Evolutionary conservation across 768 basidiomycete genomes (phyloP).

Genomic region (Ramaria rubella): DNA sequence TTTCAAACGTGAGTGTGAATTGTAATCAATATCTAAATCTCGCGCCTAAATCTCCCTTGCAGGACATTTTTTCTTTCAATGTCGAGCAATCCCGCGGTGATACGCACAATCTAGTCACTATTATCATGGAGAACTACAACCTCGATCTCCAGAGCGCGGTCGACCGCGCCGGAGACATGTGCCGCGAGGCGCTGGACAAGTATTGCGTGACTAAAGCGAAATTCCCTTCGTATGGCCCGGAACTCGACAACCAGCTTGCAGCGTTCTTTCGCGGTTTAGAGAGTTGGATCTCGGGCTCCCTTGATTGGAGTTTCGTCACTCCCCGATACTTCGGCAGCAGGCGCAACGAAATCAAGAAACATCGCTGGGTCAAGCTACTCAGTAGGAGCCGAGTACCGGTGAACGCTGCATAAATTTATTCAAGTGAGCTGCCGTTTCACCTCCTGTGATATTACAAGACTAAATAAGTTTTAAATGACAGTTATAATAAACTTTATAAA

Average conservation of each 20-base stretch:
- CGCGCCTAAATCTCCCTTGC: neutral
- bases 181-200: slow-evolving; percentile 23
- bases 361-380: slow-evolving; percentile 43
- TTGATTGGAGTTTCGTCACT: slow-evolving; percentile 69
- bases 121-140: slow-evolving; percentile 34
- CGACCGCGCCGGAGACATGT: slow-evolving; percentile 30
- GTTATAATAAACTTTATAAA: too few species aligned
- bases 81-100: slow-evolving; percentile 36
- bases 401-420: neutral
- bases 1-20: slow-evolving; percentile 33
- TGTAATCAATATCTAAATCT: neutral
- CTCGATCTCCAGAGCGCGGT: slow-evolving; percentile 33
- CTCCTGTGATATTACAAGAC: too few species aligned
- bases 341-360: slow-evolving; percentile 48
- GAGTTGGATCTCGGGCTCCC: slow-evolving; percentile 50
- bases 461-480: too few species aligned
- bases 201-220: slow-evolving; percentile 28
- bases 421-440: too few species aligned
- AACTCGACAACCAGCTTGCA: slow-evolving; percentile 51
- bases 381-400: too few species aligned
- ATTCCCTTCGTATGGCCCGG: slow-evolving; percentile 57
- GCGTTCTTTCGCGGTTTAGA: slow-evolving; percentile 34
- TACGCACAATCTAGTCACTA: slow-evolving; percentile 35
- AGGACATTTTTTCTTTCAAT: slow-evolving; percentile 38
- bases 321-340: slow-evolving; percentile 60